Percentiles rank a stretch among this genome's conserved stretches.
Evolutionary conservation across 1,284 basidiomycete genomes (phyloP).

Genomic region (Cryptococcus sp.): DNA sequence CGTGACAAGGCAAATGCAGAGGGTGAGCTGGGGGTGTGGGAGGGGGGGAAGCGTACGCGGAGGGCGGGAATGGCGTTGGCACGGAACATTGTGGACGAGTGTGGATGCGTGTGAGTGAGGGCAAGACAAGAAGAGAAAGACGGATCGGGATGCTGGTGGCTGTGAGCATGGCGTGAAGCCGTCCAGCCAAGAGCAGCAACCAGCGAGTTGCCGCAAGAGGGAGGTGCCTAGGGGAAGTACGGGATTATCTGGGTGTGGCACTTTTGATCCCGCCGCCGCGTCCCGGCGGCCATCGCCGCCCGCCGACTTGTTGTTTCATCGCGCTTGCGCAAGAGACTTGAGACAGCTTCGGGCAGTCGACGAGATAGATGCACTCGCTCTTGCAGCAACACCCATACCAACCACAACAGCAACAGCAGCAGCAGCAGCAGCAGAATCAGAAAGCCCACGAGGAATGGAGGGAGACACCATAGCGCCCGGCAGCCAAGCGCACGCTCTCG

Average conservation of each 20-base stretch:
- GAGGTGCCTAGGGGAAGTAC: too few relatives aligned
- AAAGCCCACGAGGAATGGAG: too few relatives aligned
- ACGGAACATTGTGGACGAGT: conserved; percentile 13
- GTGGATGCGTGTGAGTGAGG: neutral
- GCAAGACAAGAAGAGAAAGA: conserved; percentile 6
- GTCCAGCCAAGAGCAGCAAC: neutral
- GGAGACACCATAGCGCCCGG: too few relatives aligned
- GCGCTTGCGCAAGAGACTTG: too few relatives aligned
- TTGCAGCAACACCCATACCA: neutral
- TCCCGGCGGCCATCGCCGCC: neutral
- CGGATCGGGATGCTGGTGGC: neutral
- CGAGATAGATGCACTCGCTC: neutral
- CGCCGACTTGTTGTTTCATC: too few relatives aligned
- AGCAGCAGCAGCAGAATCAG: neutral
- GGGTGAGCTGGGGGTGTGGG: conserved; percentile 1
- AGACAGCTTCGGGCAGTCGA: neutral
- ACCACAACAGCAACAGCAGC: neutral
- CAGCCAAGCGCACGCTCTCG: too few relatives aligned
- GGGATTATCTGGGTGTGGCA: too few relatives aligned
- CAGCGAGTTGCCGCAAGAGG: too few relatives aligned
- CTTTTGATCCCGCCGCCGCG: too few relatives aligned
- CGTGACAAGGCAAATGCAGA: neutral
- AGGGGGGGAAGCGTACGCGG: conserved; percentile 8
- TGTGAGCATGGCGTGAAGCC: neutral
- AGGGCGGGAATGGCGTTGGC: conserved; percentile 8